These are phyloP conservation scores for Trichoderma semiorbis DNA, from an alignment of 2,329 filamentous ascomycete species.

Conservation along the genomic window DNA sequence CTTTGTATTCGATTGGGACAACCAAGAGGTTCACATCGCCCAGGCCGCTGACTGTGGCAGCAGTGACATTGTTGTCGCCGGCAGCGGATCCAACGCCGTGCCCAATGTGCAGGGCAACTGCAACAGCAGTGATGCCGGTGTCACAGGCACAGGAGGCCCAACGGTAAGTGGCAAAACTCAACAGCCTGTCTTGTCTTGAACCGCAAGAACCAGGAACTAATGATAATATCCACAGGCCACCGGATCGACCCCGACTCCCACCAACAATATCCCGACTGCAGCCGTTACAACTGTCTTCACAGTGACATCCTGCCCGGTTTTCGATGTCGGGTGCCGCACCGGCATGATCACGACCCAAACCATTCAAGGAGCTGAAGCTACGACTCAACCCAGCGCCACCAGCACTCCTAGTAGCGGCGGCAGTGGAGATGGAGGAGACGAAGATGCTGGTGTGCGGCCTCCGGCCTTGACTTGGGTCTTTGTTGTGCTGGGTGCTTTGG, in stretches of 20 bases:
- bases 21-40: slow-evolving; percentile 38
- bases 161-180: background rate
- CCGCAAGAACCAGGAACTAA: background rate
- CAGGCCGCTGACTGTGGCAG: slow-evolving; percentile 41
- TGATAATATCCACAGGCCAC: slow-evolving; percentile 14
- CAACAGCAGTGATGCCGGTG: slow-evolving; percentile 28
- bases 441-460: slow-evolving; percentile 18
- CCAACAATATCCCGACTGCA: slow-evolving; percentile 15
- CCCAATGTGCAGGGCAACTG: slow-evolving; percentile 36
- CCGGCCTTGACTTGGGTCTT: slow-evolving; percentile 8
- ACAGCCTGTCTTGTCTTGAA: background rate
- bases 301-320: slow-evolving; percentile 26
- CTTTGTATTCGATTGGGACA: slow-evolving; percentile 47
- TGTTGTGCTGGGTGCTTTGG: background rate
- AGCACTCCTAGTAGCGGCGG: background rate
- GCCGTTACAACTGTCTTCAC: slow-evolving; percentile 27
- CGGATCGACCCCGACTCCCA: slow-evolving; percentile 12
- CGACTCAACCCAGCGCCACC: background rate
- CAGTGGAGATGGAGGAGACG: background rate
- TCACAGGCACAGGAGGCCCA: background rate
- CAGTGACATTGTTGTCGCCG: slow-evolving; percentile 37
- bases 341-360: slow-evolving; percentile 26
- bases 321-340: slow-evolving; percentile 23
- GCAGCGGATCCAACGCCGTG: slow-evolving; percentile 32
- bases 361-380: slow-evolving; percentile 13